A percentile compares a stretch with the other conserved stretches of the same genome.
Conservation (phyloP, 371 early-diverging fungal species). For the Funneliformis caledonium region DNA sequence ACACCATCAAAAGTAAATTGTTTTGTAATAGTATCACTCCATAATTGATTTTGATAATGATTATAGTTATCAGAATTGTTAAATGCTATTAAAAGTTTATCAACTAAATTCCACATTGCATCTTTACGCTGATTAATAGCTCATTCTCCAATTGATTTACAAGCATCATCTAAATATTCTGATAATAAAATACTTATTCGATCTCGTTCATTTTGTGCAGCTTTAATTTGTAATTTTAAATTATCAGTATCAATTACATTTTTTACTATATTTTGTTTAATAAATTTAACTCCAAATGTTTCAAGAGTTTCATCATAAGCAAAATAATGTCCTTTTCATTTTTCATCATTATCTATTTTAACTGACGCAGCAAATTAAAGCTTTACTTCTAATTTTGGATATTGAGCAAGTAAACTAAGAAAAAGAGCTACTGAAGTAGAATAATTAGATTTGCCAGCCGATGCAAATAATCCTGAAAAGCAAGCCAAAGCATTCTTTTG, state of each 20-base stretch:
- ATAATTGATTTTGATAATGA: not conserved
- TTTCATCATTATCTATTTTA: not conserved
- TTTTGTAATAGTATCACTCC: not conserved
- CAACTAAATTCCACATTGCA: not conserved
- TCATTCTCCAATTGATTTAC: not conserved
- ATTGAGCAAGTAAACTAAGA: not conserved
- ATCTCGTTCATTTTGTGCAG: too few relatives aligned
- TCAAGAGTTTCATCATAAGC: slow-evolving; percentile 6
- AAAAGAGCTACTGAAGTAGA: not conserved
- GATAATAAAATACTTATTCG: too few relatives aligned
- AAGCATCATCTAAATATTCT: too few relatives aligned
- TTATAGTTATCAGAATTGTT: not conserved
- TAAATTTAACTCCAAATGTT: slow-evolving; percentile 8
- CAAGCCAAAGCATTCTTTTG: not conserved
- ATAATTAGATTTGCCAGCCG: not conserved
- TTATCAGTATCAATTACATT: not conserved
- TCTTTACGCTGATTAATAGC: not conserved
- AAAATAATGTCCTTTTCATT: not conserved
- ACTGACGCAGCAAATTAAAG: not conserved
- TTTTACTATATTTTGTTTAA: slow-evolving; percentile 2
- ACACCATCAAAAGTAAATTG: not conserved
- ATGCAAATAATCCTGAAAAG: not conserved
- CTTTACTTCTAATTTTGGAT: not conserved
- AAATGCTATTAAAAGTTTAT: not conserved
- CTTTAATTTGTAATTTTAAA: too few relatives aligned